Base-by-base conservation (phyloP, 306 rosid genomes). In the Purshia tridentata region DNA sequence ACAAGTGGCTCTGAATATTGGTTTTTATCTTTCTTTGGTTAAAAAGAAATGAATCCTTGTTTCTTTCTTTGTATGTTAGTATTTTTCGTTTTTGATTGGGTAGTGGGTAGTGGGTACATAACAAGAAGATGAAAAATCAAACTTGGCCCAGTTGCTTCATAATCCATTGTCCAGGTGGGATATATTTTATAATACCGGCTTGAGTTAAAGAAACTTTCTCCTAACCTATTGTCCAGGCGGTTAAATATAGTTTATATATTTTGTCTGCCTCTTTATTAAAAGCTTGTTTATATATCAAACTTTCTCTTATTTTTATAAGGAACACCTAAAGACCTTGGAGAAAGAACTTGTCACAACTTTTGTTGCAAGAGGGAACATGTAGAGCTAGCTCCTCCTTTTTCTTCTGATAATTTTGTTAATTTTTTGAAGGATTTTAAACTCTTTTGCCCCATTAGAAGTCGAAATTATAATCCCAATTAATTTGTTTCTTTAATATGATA, bases 241-340 rank as follows among this genome's bases (percentile, higher is more conserved):
- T 29, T 29, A 29, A 29, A 29, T 29, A 29, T 29, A 29, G 1
- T 29, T 29, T 29, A 29, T 29, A 29, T 29, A 29, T 29, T 29
- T 77, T 77, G 72, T 76, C 56, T 57, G 55, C 46, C 75, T 86
- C 95, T 86, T 89, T 86, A 88, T 87, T 76, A 86, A 91, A 91
- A 90, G 93, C 86, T 80, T 88, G 88, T 89, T 95, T 88, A 81
- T 68, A 76, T 56, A 84, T 70, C 86, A 69, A 83, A 82, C 95
- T 89, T 91, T 93, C 93, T 94, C 99, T 88, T 89, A 88, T 91
- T 91, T 94, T 91, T 80, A 94, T 91, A 76, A 83, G 75, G 18
- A 83, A 71, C 61, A 35, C 80, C 74, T 78, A 84, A 86, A 89
- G 88, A 82, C 89, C 82, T 88, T 77, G 96, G 89, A 91, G 82